A percentile compares a stretch with the other conserved stretches of the same genome.
Conservation (phyloP, 345 rosid genomes). For the Populus simonii region DNA sequence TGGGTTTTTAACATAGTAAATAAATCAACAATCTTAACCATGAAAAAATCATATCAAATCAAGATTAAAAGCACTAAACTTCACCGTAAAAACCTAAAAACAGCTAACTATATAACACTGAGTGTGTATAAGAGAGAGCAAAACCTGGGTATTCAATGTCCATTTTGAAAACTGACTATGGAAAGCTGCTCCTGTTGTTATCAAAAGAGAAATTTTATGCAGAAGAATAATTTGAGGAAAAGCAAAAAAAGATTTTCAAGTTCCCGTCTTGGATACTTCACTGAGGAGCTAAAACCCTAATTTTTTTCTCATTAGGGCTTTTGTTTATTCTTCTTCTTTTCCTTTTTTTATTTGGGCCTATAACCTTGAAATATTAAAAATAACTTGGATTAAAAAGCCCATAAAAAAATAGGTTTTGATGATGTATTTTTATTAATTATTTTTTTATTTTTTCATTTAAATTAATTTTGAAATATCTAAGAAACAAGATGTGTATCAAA, state of each 20-base stretch:
- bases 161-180: conserved; percentile 1
- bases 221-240: neutral
- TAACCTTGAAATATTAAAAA: neutral
- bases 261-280: neutral
- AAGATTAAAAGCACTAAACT: neutral
- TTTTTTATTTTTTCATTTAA: too few species aligned
- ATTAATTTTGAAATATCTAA: too few species aligned
- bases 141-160: conserved; percentile 19
- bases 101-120: too few species aligned
- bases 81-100: neutral
- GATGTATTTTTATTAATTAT: too few species aligned
- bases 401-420: neutral
- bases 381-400: neutral
- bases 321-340: neutral
- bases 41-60: neutral
- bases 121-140: neutral
- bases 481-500: too few species aligned
- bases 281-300: neutral
- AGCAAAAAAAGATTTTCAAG: neutral
- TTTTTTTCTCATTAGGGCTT: neutral
- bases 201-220: neutral
- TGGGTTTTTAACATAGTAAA: neutral
- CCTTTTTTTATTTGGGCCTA: neutral
- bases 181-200: neutral
- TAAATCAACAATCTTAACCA: neutral